Evolutionary conservation across 805 yeast genomes (phyloP).

Genomic region (Brettanomyces anomalus): DNA sequence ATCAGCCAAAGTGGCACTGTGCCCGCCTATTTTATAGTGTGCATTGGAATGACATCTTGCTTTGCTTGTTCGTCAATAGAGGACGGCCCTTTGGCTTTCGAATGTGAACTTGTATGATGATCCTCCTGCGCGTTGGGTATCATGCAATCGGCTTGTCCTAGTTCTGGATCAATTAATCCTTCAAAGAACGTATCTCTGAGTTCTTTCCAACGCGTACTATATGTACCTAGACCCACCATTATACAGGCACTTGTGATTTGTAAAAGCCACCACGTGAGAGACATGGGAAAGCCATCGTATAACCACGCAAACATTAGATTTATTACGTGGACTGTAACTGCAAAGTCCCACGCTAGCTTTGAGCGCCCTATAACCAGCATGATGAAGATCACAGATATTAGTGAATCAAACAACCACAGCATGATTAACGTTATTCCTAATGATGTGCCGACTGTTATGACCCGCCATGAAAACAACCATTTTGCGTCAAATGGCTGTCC

Average conservation of each 20-base stretch:
- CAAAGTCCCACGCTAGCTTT: slow-evolving; percentile 94
- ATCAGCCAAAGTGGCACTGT: too few species aligned
- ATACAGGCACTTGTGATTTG: slow-evolving; percentile 61
- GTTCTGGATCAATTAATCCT: slow-evolving; percentile 58
- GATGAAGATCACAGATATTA: slow-evolving; percentile 75
- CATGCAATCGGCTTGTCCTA: slow-evolving; percentile 23
- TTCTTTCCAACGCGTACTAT: slow-evolving; percentile 89
- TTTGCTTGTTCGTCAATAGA: slow-evolving; percentile 3
- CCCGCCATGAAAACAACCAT: slow-evolving; percentile 78
- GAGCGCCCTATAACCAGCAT: slow-evolving; percentile 87
- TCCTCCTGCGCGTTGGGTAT: neutral
- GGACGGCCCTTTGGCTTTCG: too few species aligned
- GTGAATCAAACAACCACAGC: slow-evolving; percentile 77
- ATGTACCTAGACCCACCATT: slow-evolving; percentile 76
- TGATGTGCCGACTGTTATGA: slow-evolving; percentile 64
- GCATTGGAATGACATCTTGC: slow-evolving; percentile 7
- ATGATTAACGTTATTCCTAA: slow-evolving; percentile 67
- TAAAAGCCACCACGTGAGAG: slow-evolving; percentile 76
- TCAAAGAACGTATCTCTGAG: slow-evolving; percentile 84
- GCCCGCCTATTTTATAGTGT: neutral
- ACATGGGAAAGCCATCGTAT: slow-evolving; percentile 59
- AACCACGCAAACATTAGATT: slow-evolving; percentile 64
- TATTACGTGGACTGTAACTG: slow-evolving; percentile 81
- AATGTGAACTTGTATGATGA: too few species aligned
- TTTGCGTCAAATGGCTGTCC: slow-evolving; percentile 61